Base-by-base conservation (phyloP, 75 land plant species). In the Cunninghamia lanceolata region DNA sequence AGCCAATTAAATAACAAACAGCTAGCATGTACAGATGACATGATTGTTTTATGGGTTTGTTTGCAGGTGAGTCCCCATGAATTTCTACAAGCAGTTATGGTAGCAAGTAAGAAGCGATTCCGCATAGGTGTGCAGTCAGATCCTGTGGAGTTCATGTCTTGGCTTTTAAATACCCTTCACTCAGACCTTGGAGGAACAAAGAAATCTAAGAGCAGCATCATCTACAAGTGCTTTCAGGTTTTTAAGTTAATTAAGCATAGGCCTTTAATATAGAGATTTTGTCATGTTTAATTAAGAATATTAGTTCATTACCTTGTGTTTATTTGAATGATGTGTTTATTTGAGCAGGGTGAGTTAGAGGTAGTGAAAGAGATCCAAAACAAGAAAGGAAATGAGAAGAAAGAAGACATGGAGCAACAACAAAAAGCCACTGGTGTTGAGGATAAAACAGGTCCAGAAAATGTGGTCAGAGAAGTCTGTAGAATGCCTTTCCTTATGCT, bases 131-230 rank as follows among this genome's bases (percentile, higher is more conserved):
- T 85, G 47, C 99, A 98, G 86, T 98, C 99, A 80, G 99, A 98
- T 90, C 99, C 99, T 52, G 99, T 98, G 91, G 99, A 98, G 73
- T 98, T 98, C 82, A 95, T 98, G 91, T 96, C 99, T 43, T 98
- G 99, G 99, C 92, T 98, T 73, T 92, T 98, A 84, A 96, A 98
- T 75, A 96, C 97, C 28, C 88, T 98, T 68, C 99, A 98, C 91
- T 63, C 91, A 45, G 96, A 95, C 87, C 94, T 98, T 83, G 94
- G 85, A 81, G 91, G 91, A 85, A 88, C 95, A 68, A 96, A 93
- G 88, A 95, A 91, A 86, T 87, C 84, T 52, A 85, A 91, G 80
- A 91, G 89, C 82, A 96, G 93, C 88, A 94, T 98, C 32, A 96
- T 98, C 66, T 91, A 96, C 88, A 85, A 94, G 52, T 98, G 99